Evolutionary conservation across 352 stramenopile genomes (phyloP).

Genomic region (Pythium plurisporium): DNA sequence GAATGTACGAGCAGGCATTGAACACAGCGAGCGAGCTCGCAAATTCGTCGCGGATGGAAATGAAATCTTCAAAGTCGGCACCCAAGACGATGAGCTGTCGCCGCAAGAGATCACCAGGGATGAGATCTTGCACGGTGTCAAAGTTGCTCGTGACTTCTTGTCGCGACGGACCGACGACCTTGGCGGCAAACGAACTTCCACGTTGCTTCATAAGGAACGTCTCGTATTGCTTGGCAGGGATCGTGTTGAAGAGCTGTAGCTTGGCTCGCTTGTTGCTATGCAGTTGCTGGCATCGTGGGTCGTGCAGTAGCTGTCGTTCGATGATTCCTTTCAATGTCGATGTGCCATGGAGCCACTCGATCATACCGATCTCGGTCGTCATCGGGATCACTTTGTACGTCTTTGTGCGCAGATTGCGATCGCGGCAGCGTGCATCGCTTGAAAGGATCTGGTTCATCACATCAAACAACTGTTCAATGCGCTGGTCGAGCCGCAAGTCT

Average conservation of each 20-base stretch:
- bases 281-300: conserved; percentile 49
- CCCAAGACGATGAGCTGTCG: conserved; percentile 68
- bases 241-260: conserved; percentile 74
- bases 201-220: conserved; percentile 70
- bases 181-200: conserved; percentile 59
- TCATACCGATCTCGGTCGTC: conserved; percentile 78
- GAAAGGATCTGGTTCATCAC: conserved; percentile 89
- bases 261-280: conserved; percentile 67
- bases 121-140: conserved; percentile 46
- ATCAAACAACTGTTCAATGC: conserved; percentile 90
- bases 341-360: conserved; percentile 80
- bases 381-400: conserved; percentile 89
- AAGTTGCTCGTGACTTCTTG: conserved; percentile 55
- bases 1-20: conserved; percentile 82
- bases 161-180: conserved; percentile 48
- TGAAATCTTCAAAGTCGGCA: conserved; percentile 73
- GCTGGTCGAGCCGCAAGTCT: conserved; percentile 88
- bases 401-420: conserved; percentile 51
- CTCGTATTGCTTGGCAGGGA: conserved; percentile 65
- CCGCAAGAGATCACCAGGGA: conserved; percentile 75
- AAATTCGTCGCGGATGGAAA: conserved; percentile 83
- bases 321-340: conserved; percentile 77
- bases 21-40: conserved; percentile 79
- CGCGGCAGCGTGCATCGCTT: conserved; percentile 53
- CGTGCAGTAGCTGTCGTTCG: conserved; percentile 62